Base-by-base conservation (phyloP, 371 early-diverging fungal species). In the Rhizopus microsporus region DNA sequence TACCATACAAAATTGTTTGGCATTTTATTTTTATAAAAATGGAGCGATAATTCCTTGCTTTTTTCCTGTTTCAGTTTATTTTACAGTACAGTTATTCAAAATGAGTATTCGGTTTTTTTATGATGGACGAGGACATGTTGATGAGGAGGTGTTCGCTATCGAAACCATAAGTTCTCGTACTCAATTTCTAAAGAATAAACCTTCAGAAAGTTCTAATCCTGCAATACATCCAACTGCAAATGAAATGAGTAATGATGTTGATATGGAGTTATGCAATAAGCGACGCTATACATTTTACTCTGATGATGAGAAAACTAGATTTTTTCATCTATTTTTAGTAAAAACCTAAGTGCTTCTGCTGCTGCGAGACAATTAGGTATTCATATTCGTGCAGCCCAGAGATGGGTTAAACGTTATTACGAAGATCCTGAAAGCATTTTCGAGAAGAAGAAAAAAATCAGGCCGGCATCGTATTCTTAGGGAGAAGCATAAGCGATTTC, bases 261-360 rank as follows among this genome's bases (percentile, higher is more conserved):
- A 57, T 53, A 62, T 57, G 53, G 49, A 62, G 42, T 35, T 53
- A 53, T 63, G 54, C 46, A 63, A 51, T 31, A 63, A 55, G 59
- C 55, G 59, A 59, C 46, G 64, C 39, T 58, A 63, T 51, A 63
- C 55, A 49, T 0, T 58, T 58, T 51, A 65, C 65, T 59, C 53
- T 59, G 60, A 57, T 54, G 42, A 65, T 7, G 57, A 60, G 23
- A 59, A 57, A 32, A 56, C 51, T 34, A 59, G 57, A 42, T 56
- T 59, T 64, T 64, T 63, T 57, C 52, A 62, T 47, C 43, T 59
- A 43, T 65, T 60, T 55, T 60, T 60, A 56, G 55, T 34, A 63
- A 65, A 51, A 35, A 53, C 49, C 56, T 55, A 17, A 64, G 38
- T 37, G 44, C 53, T 58, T 57, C 49, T 44, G 58, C 54, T 49